A percentile compares a stretch with the other conserved stretches of the same genome.
Evolutionary conservation across 805 yeast genomes (phyloP).

Genomic region (Sungouiozyma ichnusensis): DNA sequence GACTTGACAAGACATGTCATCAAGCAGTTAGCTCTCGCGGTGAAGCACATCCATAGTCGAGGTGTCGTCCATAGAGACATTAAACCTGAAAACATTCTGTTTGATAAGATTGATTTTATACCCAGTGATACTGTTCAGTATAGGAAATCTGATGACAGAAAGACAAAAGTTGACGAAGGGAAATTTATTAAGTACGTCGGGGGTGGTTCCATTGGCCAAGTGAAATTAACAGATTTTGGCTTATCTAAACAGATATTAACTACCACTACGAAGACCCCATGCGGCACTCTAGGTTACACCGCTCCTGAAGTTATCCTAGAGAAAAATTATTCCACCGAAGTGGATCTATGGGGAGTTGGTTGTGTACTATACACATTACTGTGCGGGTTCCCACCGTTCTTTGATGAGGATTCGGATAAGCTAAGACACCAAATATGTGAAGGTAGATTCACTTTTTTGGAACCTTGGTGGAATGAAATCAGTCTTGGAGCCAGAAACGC

Average conservation of each 20-base stretch:
- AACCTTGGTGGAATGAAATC: constrained; percentile 84
- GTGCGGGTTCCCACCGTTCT: constrained; percentile 96
- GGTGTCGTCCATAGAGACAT: constrained; percentile 76
- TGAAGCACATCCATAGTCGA: constrained; percentile 56
- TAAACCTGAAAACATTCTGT: constrained; percentile 67
- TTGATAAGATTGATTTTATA: constrained; percentile 41
- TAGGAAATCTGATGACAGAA: constrained; percentile 53
- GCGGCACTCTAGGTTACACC: constrained; percentile 96
- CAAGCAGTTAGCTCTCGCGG: constrained; percentile 49
- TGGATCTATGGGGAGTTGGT: constrained; percentile 98
- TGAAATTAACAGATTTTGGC: constrained; percentile 92
- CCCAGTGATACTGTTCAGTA: constrained; percentile 32
- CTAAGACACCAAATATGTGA: constrained; percentile 54
- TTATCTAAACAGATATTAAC: constrained; percentile 73
- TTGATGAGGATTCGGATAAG: constrained; percentile 52
- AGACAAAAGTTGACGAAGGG: constrained; percentile 75
- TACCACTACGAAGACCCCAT: constrained; percentile 83
- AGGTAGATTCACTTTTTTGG: constrained; percentile 58
- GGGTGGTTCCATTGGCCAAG: constrained; percentile 80
- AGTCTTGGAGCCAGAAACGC: constrained; percentile 55
- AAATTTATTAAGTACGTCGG: constrained; percentile 69
- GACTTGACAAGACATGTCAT: constrained; percentile 53
- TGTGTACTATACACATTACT: constrained; percentile 85
- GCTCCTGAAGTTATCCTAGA: constrained; percentile 95
- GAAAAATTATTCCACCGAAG: constrained; percentile 79